Percentiles rank a stretch among this genome's conserved stretches.
These are phyloP conservation scores for Fusarium stilboides DNA, from an alignment of 2,329 filamentous ascomycete genomes.

Conservation along the genomic window DNA sequence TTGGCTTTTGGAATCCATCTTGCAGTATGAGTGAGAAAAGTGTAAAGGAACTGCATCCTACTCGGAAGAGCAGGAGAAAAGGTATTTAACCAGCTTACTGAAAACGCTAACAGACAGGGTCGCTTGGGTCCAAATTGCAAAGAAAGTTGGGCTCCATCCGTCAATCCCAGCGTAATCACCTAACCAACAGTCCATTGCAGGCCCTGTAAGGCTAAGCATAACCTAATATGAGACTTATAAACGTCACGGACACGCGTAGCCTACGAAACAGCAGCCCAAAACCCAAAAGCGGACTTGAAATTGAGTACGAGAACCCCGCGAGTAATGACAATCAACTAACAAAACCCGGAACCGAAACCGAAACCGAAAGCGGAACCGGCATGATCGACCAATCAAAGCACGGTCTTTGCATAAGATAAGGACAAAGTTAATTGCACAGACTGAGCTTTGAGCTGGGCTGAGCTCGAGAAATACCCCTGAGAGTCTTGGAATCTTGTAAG, in stretches of 20 bases:
- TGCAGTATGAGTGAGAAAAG: neutral
- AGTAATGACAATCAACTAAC: neutral
- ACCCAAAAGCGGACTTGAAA: neutral
- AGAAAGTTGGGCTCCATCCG: too few species aligned
- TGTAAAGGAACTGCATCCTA: neutral
- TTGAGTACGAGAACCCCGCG: neutral
- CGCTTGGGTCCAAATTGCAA: too few species aligned
- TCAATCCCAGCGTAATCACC: too few species aligned
- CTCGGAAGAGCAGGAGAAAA: neutral
- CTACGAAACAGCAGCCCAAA: neutral
- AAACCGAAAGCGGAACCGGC: slow-evolving; percentile 13
- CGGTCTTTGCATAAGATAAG: neutral
- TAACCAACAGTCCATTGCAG: too few species aligned
- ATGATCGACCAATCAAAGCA: neutral
- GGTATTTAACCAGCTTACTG: slow-evolving; percentile 1
- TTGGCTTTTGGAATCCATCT: neutral
- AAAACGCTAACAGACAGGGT: too few species aligned
- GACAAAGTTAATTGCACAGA: neutral
- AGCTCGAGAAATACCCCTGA: neutral
- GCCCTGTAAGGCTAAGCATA: too few species aligned
- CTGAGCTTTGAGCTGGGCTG: slow-evolving; percentile 3
- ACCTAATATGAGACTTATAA: too few species aligned
- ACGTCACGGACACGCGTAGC: neutral
- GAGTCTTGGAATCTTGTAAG: neutral
- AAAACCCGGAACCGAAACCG: slow-evolving; percentile 9